Percentiles rank a stretch among this genome's conserved stretches.
phyloP scores from a whole-genome alignment of 768 basidiomycete genomes.

The Leucosporidium scottii region DNA sequence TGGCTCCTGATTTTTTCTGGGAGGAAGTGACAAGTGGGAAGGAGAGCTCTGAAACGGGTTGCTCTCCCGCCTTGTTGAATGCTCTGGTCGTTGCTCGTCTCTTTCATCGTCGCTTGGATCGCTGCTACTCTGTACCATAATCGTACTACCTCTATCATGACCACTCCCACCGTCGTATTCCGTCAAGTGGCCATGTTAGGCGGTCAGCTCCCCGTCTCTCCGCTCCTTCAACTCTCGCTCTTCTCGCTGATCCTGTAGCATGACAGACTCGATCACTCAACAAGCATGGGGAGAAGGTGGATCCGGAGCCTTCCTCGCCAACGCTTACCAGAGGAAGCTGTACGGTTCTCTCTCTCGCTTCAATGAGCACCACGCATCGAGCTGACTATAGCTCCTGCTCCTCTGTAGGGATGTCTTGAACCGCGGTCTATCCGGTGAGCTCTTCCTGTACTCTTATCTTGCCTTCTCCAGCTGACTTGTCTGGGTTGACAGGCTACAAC shows the following conservation, averaged over 20 bases:
- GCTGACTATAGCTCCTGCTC: not conserved
- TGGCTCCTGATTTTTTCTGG: not conserved
- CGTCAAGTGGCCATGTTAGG: too few relatives aligned
- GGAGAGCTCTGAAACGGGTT: not conserved
- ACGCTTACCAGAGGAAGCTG: constrained; percentile 31
- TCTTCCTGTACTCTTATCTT: not conserved
- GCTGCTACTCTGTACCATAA: not conserved
- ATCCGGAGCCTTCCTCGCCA: constrained; percentile 14
- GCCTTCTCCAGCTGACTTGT: not conserved
- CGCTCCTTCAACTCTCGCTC: not conserved
- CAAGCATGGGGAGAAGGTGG: constrained; percentile 21
- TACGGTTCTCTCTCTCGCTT: not conserved
- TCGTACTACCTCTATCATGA: too few relatives aligned
- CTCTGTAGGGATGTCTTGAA: constrained; percentile 28
- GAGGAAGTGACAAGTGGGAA: not conserved
- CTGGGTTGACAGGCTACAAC: constrained; percentile 23
- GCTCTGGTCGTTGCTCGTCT: not conserved
- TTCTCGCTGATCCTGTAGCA: not conserved
- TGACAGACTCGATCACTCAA: constrained; percentile 32
- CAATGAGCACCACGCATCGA: not conserved
- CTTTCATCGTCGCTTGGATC: not conserved
- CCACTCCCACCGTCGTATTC: too few relatives aligned
- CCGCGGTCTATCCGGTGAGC: constrained; percentile 29
- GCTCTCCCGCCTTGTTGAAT: too few relatives aligned
- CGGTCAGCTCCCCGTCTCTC: not conserved